phyloP scores from a whole-genome alignment of 768 basidiomycete species.

The Kwoniella shandongensis region DNA sequence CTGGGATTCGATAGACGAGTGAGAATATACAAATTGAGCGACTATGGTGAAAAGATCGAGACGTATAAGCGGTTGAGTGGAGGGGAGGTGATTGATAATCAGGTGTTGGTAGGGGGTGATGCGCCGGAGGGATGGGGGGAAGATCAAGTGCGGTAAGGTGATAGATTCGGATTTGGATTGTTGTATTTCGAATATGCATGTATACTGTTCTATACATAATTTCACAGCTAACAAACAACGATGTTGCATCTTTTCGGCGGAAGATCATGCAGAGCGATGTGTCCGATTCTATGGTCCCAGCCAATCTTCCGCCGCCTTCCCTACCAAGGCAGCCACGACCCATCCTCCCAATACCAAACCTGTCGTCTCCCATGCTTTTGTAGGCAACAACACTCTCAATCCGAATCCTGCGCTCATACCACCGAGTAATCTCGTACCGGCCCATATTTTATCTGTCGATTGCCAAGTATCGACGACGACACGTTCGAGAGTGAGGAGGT shows the following conservation, averaged over 20 bases:
- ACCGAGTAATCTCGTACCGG: slow-evolving; percentile 44
- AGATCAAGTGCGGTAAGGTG: slow-evolving; percentile 10
- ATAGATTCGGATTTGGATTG: not conserved
- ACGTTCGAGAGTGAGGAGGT: not conserved
- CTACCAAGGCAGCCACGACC: slow-evolving; percentile 25
- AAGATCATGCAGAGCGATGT: no score
- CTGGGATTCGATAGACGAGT: slow-evolving; percentile 83
- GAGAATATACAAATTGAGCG: slow-evolving; percentile 79
- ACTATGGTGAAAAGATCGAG: slow-evolving; percentile 86
- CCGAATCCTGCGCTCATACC: slow-evolving; percentile 53
- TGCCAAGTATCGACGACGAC: not conserved
- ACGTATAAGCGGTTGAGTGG: slow-evolving; percentile 69
- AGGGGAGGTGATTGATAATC: slow-evolving; percentile 43
- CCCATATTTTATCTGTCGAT: slow-evolving; percentile 40
- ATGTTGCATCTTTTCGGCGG: no score
- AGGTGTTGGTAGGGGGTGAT: slow-evolving; percentile 44
- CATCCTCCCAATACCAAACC: slow-evolving; percentile 46
- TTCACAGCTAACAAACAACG: no score
- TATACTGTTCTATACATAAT: no score
- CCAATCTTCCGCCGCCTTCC: not conserved
- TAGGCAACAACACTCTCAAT: slow-evolving; percentile 47
- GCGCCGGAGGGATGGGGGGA: slow-evolving; percentile 31
- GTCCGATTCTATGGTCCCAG: no score
- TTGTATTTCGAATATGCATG: no score
- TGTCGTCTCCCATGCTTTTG: slow-evolving; percentile 46